A percentile compares a stretch with the other conserved stretches of the same genome.
Evolutionary conservation across 345 rosid species (phyloP).

Genomic region (Excoecaria agallocha): DNA sequence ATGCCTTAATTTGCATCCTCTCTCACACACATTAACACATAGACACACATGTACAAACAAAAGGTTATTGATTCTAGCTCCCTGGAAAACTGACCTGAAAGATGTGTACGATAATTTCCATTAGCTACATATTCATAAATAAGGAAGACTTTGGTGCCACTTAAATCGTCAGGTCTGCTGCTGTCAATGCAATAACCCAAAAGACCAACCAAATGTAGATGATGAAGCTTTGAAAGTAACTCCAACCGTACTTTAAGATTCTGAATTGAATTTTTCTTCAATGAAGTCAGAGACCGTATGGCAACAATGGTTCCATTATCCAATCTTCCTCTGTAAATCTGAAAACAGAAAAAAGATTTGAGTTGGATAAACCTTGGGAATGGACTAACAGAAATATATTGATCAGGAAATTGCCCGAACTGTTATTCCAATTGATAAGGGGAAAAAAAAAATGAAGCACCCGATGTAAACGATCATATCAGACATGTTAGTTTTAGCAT

Average conservation of each 20-base stretch:
- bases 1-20: not conserved
- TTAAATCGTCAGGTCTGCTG: constrained; percentile 46
- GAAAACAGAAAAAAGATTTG: constrained; percentile 23
- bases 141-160: constrained; percentile 54
- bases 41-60: not conserved
- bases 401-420: not conserved
- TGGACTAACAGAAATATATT: constrained; percentile 8
- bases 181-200: constrained; percentile 77
- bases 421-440: not conserved
- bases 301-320: constrained; percentile 72
- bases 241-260: constrained; percentile 69
- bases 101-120: constrained; percentile 63
- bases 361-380: not conserved
- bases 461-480: not conserved
- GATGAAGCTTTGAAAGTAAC: constrained; percentile 80
- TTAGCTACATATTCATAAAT: constrained; percentile 69
- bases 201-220: constrained; percentile 80
- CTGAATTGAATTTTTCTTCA: constrained; percentile 67
- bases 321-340: constrained; percentile 83
- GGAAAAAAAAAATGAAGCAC: not conserved
- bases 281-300: constrained; percentile 53
- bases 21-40: not conserved
- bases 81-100: constrained; percentile 61
- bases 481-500: not conserved
- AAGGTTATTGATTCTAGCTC: constrained; percentile 1